phyloP scores from a whole-genome alignment of 768 basidiomycete species.

The Pleurotus citrinopileatus region DNA sequence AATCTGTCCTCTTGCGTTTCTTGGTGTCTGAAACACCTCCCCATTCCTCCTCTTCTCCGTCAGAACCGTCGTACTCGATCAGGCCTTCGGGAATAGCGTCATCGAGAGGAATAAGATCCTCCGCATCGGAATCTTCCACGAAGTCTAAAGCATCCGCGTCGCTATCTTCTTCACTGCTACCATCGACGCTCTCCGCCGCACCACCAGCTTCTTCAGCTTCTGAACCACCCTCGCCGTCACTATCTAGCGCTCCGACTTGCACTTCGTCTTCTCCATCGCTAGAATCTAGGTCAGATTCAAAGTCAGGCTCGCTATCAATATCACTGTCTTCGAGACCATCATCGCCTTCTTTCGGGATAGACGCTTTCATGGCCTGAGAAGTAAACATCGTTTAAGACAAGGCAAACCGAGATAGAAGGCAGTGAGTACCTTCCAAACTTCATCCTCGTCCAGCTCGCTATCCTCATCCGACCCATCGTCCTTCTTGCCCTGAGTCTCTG shows the following conservation, averaged over 20 bases:
- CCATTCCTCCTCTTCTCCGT: conserved; percentile 50
- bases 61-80: conserved; percentile 58
- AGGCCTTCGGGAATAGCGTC: conserved; percentile 54
- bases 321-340: conserved; percentile 41
- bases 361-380: conserved; percentile 82
- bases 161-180: conserved; percentile 20
- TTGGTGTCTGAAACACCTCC: conserved; percentile 42
- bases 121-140: conserved; percentile 67
- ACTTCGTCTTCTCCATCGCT: conserved; percentile 30
- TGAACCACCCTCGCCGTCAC: too few relatives aligned
- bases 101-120: conserved; percentile 62
- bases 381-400: conserved; percentile 1
- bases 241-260: conserved; percentile 24
- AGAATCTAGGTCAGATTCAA: conserved; percentile 25
- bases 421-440: conserved; percentile 81
- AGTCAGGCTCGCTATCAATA: conserved; percentile 17
- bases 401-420: not conserved
- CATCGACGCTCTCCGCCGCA: conserved; percentile 26
- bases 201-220: conserved; percentile 28
- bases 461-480: conserved; percentile 38
- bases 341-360: conserved; percentile 63
- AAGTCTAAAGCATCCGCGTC: conserved; percentile 50
- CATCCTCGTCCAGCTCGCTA: conserved; percentile 58
- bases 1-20: conserved; percentile 46
- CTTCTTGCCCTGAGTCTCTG: conserved; percentile 35